phyloP scores from a whole-genome alignment of 768 basidiomycete genomes.

The Pleurotus ostreatus region DNA sequence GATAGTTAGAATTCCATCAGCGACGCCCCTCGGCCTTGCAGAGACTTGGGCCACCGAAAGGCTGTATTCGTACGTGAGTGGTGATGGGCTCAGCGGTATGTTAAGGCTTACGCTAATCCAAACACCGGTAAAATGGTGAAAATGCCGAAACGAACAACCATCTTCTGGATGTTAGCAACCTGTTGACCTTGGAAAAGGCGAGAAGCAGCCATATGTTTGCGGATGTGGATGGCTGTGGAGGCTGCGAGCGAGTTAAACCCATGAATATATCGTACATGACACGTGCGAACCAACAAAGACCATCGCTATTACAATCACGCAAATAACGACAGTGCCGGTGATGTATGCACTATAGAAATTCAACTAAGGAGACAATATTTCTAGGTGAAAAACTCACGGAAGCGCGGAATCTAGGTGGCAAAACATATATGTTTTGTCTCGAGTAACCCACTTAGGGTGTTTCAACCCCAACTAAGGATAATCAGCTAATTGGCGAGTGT shows the following conservation, averaged over 20 bases:
- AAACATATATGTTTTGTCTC: slow-evolving; percentile 1
- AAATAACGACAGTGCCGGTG: background rate
- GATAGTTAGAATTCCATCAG: background rate
- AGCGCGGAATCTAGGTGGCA: background rate
- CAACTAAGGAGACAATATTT: background rate
- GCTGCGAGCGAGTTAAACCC: background rate
- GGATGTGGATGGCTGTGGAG: background rate
- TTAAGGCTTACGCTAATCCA: background rate
- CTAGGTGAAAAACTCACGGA: background rate
- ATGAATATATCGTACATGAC: no score
- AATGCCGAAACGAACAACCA: slow-evolving; percentile 2
- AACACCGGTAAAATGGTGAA: background rate
- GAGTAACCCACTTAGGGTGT: background rate
- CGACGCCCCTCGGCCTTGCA: background rate
- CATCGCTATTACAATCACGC: background rate
- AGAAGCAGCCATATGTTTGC: background rate
- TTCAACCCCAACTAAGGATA: background rate
- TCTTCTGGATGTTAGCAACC: slow-evolving; percentile 3
- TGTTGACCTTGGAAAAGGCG: background rate
- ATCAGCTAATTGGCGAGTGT: no score
- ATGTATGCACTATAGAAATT: background rate
- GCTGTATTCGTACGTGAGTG: no score
- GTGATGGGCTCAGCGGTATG: background rate
- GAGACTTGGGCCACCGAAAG: background rate
- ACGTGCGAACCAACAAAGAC: background rate